Conservation (phyloP, 2,329 filamentous ascomycete genomes). For the Cytospora leucostoma region DNA sequence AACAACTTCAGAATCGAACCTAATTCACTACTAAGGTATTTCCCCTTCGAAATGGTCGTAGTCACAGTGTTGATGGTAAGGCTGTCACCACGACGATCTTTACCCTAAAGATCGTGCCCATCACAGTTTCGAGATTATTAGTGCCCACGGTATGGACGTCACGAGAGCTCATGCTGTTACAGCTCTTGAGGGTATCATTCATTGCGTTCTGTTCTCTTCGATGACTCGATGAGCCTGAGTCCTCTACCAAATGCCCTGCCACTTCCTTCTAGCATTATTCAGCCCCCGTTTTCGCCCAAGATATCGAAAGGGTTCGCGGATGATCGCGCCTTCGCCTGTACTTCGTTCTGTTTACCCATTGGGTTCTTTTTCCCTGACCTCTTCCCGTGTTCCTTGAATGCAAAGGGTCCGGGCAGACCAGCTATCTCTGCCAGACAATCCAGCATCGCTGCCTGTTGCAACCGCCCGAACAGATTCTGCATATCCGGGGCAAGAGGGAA, state of each 20-base stretch:
- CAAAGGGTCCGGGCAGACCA: background rate
- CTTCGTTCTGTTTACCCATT: background rate
- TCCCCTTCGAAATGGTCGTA: no score
- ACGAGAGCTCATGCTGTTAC: no score
- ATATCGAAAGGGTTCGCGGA: constrained; percentile 20
- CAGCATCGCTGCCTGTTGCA: constrained; percentile 2
- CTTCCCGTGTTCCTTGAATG: background rate
- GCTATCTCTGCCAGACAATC: background rate
- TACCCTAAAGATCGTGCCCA: no score
- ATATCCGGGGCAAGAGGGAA: constrained; percentile 16
- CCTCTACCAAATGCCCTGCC: background rate
- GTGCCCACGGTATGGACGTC: no score
- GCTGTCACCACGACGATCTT: no score
- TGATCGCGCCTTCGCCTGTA: background rate
- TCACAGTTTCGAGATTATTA: no score
- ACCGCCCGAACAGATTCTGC: constrained; percentile 4
- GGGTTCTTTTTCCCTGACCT: background rate
- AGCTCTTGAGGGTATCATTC: no score
- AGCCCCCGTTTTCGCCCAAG: background rate
- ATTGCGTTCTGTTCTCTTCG: background rate
- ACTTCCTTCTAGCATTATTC: background rate
- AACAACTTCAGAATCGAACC: no score
- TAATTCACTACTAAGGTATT: no score
- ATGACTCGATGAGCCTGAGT: background rate
- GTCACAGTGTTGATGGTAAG: no score